Conservation (phyloP, 1,284 basidiomycete species). For the Cryptococcus jaspeensis region DNA sequence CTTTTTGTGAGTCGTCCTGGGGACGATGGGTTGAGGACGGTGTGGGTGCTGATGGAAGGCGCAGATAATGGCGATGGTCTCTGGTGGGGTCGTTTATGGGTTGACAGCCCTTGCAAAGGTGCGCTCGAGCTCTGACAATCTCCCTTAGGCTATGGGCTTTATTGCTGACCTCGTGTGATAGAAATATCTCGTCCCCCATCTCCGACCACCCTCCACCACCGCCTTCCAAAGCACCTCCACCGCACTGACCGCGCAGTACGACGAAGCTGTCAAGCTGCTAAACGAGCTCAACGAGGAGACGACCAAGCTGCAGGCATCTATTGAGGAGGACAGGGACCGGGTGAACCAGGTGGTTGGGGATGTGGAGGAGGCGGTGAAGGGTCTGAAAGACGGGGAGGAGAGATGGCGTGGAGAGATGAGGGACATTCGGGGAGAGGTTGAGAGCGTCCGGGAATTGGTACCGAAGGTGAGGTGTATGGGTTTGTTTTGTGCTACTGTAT, state of each 20-base stretch:
- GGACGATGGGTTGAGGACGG: background rate
- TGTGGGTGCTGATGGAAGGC: background rate
- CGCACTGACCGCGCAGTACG: conserved; percentile 84
- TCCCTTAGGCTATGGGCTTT: background rate
- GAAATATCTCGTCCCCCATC: conserved; percentile 91
- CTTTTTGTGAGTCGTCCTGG: conserved; percentile 69
- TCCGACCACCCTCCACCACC: conserved; percentile 82
- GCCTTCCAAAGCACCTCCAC: conserved; percentile 88
- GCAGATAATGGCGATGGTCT: conserved; percentile 90
- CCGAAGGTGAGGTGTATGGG: conserved; percentile 65
- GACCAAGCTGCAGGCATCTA: conserved; percentile 74
- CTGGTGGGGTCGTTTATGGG: conserved; percentile 84
- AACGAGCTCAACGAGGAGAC: conserved; percentile 54
- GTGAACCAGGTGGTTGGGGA: conserved; percentile 76
- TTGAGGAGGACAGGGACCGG: conserved; percentile 77
- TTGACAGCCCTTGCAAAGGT: conserved; percentile 82
- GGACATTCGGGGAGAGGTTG: conserved; percentile 86
- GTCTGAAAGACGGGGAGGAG: conserved; percentile 73
- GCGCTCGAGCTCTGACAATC: conserved; percentile 29
- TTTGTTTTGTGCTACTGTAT: background rate
- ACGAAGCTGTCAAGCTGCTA: conserved; percentile 79
- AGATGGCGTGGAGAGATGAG: conserved; percentile 86
- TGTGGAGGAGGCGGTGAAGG: conserved; percentile 72
- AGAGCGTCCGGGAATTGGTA: conserved; percentile 83
- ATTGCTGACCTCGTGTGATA: conserved; percentile 40